Base-by-base conservation (phyloP, 2,329 filamentous ascomycete genomes). In the Geosmithia flava region DNA sequence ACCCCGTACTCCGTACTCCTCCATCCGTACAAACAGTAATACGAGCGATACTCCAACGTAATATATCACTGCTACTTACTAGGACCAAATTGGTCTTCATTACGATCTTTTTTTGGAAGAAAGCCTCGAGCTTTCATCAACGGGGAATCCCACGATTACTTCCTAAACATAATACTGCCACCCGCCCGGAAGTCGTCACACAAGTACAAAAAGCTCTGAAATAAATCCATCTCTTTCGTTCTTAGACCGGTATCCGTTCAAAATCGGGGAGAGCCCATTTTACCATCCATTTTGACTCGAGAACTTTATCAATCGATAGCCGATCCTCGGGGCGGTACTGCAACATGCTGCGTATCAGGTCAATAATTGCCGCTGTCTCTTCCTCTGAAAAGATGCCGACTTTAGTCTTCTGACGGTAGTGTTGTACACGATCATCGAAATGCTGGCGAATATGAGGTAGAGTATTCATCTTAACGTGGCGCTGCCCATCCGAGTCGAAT, bases 281-380 rank as follows among this genome's bases (percentile, higher is more conserved):
- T 0, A 55, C 51, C 56, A 65, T 63, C 61, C 61, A 65, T 27
- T 63, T 56, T 1, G 59, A 65, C 47, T 47, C 46, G 13, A 65
- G 48, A 2, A 66, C 56, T 42, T 60, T 53, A 11, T 60, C 51
- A 17, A 53, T 55, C 17, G 58, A 59, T 19, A 53, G 52, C 46
- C 62, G 53, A 10, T 49, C 29, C 40, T 51, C 47, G 16, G 47
- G 49, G 17, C 23, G 40, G 27, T 39, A 51, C 20, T 30, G 29
- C 6, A 51, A 47, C 47, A 49, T 51, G 15, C 42, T 19, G 20
- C 49, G 47, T 41, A 51, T 43, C 47, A 49, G 27, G 41, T 41
- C 37, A 37, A 51, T 17, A n/a, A 51, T 27, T 6, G 47, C 49
- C 20, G 19, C 11, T 30, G 42, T 30, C 44, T 48, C 44, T 20